Evolutionary conservation across 1,284 basidiomycete species (phyloP), one percentile per base, ranked within the genome.

Genomic region (Prillingera fragicola): DNA sequence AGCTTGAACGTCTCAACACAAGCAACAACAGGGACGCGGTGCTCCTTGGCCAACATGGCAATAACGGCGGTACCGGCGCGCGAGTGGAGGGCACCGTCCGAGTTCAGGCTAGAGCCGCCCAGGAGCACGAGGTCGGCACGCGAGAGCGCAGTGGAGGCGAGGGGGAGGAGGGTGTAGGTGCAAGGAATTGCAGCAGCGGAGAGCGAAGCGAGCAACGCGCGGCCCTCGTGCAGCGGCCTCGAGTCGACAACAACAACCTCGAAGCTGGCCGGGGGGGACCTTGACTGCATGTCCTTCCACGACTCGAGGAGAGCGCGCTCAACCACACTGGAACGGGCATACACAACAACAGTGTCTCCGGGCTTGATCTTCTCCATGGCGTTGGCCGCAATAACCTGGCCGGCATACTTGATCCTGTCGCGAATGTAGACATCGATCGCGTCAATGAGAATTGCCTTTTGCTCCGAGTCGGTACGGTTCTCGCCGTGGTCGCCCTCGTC

Each of bases 1-100:
- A 95, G 97, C 70, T 99, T 99, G 77, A 97, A 97, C 15, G 95
- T 98, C 73, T 98, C 95, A 59, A 92, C 95, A 60, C 91, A 96
- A 14, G 94, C 90, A 39, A 98, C 82, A 14, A 97, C 90, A 7
- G 95, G 95, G 1, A 97, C 84, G 17, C 83, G 83, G 61, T 85
- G 80, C 43, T 82, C 81, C 67, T 89, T 87, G 0, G 90, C 88
- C 77, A 97, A 82, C 89, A 98, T 92, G 0, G 94, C 89, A 18
- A 96, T 88, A 54, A 92, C 80, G 0, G 94, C 94, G 2, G 92
- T 97, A 19, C 95, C 95, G 0, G 91, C 87, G 41, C 95, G 80
- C 12, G 91, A 87, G 69, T 88, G 96, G 8, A 97, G 85, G 0
- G 90, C 83, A 4, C 95, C 95, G 61, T 98, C 95, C 5, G 92